Conservation (phyloP, 352 stramenopile genomes). For the Peronospora destructor region DNA sequence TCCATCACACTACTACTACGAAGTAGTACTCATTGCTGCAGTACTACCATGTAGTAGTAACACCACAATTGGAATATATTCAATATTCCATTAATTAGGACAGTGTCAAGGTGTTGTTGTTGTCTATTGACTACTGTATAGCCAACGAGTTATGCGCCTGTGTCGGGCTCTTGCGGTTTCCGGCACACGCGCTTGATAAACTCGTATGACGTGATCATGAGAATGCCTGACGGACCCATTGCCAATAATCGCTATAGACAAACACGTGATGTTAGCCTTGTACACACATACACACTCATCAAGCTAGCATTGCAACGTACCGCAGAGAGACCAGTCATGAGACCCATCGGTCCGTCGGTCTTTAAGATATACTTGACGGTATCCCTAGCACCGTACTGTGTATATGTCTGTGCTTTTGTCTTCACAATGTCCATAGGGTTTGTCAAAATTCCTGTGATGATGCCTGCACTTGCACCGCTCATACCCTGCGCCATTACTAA, state of each 20-base stretch:
- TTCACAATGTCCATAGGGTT: conserved; percentile 88
- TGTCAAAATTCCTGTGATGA: conserved; percentile 73
- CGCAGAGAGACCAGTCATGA: conserved; percentile 77
- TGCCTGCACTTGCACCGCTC: conserved; percentile 64
- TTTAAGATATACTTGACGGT: conserved; percentile 81
- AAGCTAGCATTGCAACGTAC: conserved; percentile 30
- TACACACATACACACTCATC: neutral
- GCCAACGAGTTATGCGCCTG: conserved; percentile 4
- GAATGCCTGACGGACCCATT: conserved; percentile 75
- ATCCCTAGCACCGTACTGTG: conserved; percentile 75
- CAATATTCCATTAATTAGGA: too few relatives aligned
- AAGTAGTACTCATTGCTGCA: too few relatives aligned
- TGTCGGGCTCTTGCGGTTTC: conserved; percentile 38
- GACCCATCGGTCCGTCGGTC: conserved; percentile 56
- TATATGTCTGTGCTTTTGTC: conserved; percentile 81
- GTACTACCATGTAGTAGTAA: too few relatives aligned
- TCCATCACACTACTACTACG: too few relatives aligned
- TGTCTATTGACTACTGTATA: conserved; percentile 13
- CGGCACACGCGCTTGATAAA: conserved; percentile 84
- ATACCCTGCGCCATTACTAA: conserved; percentile 69
- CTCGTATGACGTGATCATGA: conserved; percentile 86
- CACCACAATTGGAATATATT: too few relatives aligned
- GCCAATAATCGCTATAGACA: conserved; percentile 55
- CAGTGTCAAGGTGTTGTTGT: neutral
- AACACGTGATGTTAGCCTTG: conserved; percentile 1